Evolutionary conservation across 2,329 filamentous ascomycete species (phyloP).

Genomic region (Ustulina deusta): DNA sequence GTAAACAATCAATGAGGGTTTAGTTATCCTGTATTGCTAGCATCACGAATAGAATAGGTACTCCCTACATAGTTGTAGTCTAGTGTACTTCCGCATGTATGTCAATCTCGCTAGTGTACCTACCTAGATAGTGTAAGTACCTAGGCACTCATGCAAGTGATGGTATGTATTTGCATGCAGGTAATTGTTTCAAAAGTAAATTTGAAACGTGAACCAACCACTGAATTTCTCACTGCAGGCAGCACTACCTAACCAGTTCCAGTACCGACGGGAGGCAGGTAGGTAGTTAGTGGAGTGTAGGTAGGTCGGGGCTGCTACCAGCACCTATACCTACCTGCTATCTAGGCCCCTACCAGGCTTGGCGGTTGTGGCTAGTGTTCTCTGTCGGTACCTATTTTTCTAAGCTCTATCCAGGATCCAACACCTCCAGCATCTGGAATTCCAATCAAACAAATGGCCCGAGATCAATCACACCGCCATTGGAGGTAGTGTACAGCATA

Average conservation of each 20-base stretch:
- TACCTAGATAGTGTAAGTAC: neutral
- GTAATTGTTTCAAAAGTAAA: neutral
- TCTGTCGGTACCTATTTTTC: neutral
- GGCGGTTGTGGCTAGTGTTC: slow-evolving; percentile 26
- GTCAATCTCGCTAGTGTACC: neutral
- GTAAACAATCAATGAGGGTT: neutral
- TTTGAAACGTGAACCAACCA: slow-evolving; percentile 5
- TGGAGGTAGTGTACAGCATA: slow-evolving; percentile 7
- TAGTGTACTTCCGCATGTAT: too few species aligned
- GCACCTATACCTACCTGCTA: neutral
- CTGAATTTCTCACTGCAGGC: neutral
- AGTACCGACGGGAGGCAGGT: neutral
- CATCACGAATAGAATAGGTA: neutral
- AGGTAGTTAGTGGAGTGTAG: neutral
- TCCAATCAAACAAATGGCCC: slow-evolving; percentile 2
- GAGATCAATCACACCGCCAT: slow-evolving; percentile 11
- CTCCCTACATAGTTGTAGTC: too few species aligned
- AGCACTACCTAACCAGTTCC: neutral
- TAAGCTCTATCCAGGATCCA: slow-evolving; percentile 15
- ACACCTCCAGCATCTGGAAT: slow-evolving; percentile 11
- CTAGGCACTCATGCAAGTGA: slow-evolving; percentile 1
- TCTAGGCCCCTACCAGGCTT: slow-evolving; percentile 1
- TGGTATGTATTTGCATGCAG: neutral
- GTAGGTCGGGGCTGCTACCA: neutral
- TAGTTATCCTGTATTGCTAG: neutral